Percentiles rank a stretch among this genome's conserved stretches.
Evolutionary conservation across 2,329 filamentous ascomycete genomes (phyloP).

Genomic region (Penicillium sp.): DNA sequence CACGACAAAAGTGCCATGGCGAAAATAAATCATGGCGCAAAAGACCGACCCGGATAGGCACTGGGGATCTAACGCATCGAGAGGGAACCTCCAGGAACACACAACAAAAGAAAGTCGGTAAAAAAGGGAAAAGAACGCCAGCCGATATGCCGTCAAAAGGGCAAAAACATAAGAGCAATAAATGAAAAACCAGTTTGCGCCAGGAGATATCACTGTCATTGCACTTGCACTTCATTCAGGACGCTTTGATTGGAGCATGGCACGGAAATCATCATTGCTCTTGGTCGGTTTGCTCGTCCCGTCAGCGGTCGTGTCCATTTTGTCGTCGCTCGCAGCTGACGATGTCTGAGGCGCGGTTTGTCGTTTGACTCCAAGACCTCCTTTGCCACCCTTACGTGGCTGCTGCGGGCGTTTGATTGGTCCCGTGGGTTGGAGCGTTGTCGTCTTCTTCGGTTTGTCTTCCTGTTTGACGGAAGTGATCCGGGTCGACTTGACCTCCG

Average conservation of each 20-base stretch:
- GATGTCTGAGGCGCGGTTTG: conserved; percentile 24
- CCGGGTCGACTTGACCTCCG: conserved; percentile 41
- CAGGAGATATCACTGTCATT: conserved; percentile 18
- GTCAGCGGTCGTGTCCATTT: conserved; percentile 28
- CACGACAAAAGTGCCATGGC: conserved; percentile 18
- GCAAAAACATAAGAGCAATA: neutral
- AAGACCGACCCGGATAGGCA: conserved; percentile 10
- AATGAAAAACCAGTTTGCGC: conserved; percentile 12
- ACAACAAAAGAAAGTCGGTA: no score
- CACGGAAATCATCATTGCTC: conserved; percentile 57
- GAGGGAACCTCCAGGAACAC: conserved; percentile 10
- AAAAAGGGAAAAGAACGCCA: conserved; percentile 25
- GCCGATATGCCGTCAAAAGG: conserved; percentile 26
- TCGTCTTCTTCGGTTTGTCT: conserved; percentile 34
- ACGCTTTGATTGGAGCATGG: conserved; percentile 48
- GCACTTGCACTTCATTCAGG: conserved; percentile 26
- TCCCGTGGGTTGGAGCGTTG: conserved; percentile 30
- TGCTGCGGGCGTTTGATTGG: conserved; percentile 47
- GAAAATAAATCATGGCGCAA: conserved; percentile 8
- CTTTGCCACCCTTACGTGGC: conserved; percentile 43
- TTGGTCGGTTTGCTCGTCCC: conserved; percentile 42
- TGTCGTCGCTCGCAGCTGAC: conserved; percentile 9
- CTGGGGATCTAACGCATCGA: conserved; percentile 10
- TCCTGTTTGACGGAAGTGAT: conserved; percentile 34
- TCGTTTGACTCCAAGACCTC: conserved; percentile 51